Base-by-base conservation (phyloP, 129 eudicot genomes). In the Centrapalus pauciflorus region DNA sequence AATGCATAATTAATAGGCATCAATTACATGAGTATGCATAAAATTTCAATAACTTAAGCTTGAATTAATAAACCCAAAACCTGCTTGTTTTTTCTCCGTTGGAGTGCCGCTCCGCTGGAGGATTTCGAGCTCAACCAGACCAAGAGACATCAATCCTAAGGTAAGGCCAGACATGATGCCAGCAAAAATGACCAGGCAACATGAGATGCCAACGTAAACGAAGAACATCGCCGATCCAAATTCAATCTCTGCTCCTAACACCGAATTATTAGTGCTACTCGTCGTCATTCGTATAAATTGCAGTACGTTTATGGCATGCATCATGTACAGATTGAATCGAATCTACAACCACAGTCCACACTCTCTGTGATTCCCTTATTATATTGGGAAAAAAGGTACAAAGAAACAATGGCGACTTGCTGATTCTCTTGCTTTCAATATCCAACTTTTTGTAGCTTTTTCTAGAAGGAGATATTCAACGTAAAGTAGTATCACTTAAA, bases 111-210 rank as follows among this genome's bases (percentile, higher is more conserved):
- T 85, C 2, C 88, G 90, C 82, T 88, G 90, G 55, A 93, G 90
- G 73, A 93, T 88, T 79, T 93, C 98, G 32, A 93, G 95, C 29
- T 93, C 98, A 40, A 93, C 98, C 63, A 88, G 96, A 30, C 98
- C 83, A 56, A 93, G 79, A 8, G 98, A 93, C 98, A 93, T 93
- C 71, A 93, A 82, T 1, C 98, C 98, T 57, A 93, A 79, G 26
- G 98, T 93, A 9, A 93, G 83, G 5, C 98, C 98, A 7, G 98
- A 93, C 98, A 93, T 93, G 3, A 93, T 80, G 1, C 98, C 98
- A 26, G 98, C 98, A 61, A 93, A 93, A 0, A 84, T 62, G 2
- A 93, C 98, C 1, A 86, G 81, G 0, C 78, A 57, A 62, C 87
- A 84, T 2, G 92, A 93, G 27, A 89, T 25, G 4, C 96, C 99